Conservation (phyloP, 805 yeast genomes). For the Starmerella vitae region DNA sequence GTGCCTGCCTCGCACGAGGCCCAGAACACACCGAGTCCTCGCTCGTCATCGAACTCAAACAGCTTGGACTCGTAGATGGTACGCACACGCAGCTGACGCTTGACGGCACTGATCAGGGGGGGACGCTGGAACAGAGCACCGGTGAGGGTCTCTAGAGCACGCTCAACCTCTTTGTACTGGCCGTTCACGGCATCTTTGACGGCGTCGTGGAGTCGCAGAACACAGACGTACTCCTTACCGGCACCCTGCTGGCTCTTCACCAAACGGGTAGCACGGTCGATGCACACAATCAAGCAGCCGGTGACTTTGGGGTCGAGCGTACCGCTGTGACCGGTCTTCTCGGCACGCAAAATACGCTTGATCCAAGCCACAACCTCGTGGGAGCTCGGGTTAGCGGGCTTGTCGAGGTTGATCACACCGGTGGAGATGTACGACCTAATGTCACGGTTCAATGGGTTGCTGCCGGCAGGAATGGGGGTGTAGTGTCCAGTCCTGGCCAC, state of each 20-base stretch:
- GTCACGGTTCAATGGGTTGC: conserved; percentile 90
- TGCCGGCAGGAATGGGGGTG: conserved; percentile 93
- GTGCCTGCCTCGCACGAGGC: conserved; percentile 99
- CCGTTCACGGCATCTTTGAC: conserved; percentile 50
- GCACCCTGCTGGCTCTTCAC: conserved; percentile 99
- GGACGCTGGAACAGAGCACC: conserved; percentile 99
- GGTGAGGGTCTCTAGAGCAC: conserved; percentile 82
- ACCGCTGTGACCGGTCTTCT: conserved; percentile 98
- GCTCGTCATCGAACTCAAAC: conserved; percentile 91
- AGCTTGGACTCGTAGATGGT: conserved; percentile 93
- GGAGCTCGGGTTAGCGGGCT: conserved; percentile 95
- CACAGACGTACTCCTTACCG: conserved; percentile 98
- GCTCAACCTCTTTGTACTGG: conserved; percentile 56
- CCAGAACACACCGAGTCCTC: conserved; percentile 97
- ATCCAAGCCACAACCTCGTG: conserved; percentile 99
- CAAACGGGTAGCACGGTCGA: conserved; percentile 94
- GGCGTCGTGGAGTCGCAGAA: conserved; percentile 88
- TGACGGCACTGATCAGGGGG: conserved; percentile 96
- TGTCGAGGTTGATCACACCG: conserved; percentile 94
- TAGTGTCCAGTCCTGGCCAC: conserved; percentile 93
- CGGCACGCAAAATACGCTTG: conserved; percentile 85
- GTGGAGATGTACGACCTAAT: conserved; percentile 77
- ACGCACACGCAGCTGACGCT: conserved; percentile 96
- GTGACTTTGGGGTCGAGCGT: conserved; percentile 98
- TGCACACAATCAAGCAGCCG: conserved; percentile 95